Evolutionary conservation across 495 filamentous ascomycete species (phyloP), one percentile per base, ranked within the genome.

Genomic region (Talaromyces nanjingensis): DNA sequence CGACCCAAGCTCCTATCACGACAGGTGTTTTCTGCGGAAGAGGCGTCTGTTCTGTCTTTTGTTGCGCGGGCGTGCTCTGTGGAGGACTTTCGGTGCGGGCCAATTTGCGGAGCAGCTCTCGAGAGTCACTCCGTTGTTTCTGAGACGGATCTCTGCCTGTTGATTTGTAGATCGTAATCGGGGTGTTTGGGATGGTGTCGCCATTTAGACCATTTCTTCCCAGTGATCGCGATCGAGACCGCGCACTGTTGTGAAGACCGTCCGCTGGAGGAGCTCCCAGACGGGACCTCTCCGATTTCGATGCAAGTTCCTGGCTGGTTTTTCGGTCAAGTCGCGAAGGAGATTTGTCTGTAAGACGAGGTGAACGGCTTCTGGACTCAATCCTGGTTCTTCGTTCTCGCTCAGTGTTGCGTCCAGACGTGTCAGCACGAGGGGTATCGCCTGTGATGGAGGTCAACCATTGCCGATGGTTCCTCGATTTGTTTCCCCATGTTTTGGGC

Each of bases 51-150:
- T 70, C 71, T 1, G 86, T 79, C 62, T 81, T 87, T 37, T 74
- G 72, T 39, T 71, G 68, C 55, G 82, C 78, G 14, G 71, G 72
- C 25, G 65, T 72, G 31, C 66, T 68, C 22, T 67, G 72, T 39
- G 70, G 65, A 4, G 72, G 76, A 67, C 82, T 89, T 22, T 86
- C 82, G 20, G 83, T 82, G 68, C 85, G 78, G 3, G 88, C 85
- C 6, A 93, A 77, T 60, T 79, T 83, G 57, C 83, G 83, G 64
- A 91, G 78, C 34, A 91, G 71, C 61, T 88, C 85, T 34, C 83
- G 82, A 0, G 89, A 89, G 67, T 90, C 89, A 58, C 83, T 79
- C 65, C 9, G 79, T 70, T 29, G 64, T 74, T 57, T 72, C 70
- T 60, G 69, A 72, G 57, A 33, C 73, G 58, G 74, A 75, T 31